Percentiles rank a stretch among this genome's conserved stretches.
Evolutionary conservation across 139 green algal genomes (phyloP).

Genomic region (Chlorella vulgaris): DNA sequence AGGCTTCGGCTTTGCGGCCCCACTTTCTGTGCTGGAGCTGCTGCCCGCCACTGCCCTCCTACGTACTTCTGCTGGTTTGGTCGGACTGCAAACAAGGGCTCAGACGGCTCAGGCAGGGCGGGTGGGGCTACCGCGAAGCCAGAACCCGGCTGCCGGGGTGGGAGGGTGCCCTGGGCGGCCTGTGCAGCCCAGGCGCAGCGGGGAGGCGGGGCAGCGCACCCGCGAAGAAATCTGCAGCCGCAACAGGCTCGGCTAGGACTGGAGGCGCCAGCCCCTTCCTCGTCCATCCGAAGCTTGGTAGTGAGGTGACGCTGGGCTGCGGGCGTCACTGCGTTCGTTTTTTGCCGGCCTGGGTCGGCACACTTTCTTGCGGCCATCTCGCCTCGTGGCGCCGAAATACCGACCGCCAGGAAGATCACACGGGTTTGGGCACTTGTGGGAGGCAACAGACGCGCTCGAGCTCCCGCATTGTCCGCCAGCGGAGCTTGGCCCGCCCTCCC

Average conservation of each 20-base stretch:
- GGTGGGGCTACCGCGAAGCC: not conserved
- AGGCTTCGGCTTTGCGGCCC: not conserved
- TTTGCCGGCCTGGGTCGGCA: too few relatives aligned
- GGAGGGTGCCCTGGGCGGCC: too few relatives aligned
- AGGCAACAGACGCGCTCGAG: too few relatives aligned
- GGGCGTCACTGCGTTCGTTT: not conserved
- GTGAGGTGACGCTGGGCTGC: not conserved
- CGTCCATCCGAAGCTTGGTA: not conserved
- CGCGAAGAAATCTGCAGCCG: conserved; percentile 29
- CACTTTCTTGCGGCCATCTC: too few relatives aligned
- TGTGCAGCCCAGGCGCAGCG: not conserved
- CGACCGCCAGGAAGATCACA: too few relatives aligned
- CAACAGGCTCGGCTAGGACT: not conserved
- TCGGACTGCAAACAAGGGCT: conserved; percentile 1
- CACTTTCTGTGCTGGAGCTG: conserved; percentile 9
- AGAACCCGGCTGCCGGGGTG: not conserved
- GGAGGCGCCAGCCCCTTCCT: not conserved
- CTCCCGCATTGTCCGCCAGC: too few relatives aligned
- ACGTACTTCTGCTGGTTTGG: not conserved
- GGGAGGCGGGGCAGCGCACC: not conserved
- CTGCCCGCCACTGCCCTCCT: not conserved
- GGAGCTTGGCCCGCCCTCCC: too few relatives aligned
- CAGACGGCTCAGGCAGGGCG: not conserved
- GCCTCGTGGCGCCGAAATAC: too few relatives aligned
- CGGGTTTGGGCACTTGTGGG: too few relatives aligned